These are phyloP conservation scores for Ophiostoma quercus DNA, from an alignment of 2,329 filamentous ascomycete species.

Conservation along the genomic window DNA sequence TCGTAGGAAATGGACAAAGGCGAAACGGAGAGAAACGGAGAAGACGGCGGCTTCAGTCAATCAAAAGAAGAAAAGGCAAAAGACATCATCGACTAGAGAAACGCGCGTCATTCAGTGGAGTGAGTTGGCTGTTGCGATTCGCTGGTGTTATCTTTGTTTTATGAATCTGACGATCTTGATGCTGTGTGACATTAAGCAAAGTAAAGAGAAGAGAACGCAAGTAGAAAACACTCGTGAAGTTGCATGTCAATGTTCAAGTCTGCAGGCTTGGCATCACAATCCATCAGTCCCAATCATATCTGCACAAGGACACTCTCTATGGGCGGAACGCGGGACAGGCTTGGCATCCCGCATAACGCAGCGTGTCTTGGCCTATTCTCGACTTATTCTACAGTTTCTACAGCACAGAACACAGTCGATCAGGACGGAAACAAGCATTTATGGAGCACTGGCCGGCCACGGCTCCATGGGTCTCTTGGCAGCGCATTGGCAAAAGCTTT, in stretches of 20 bases:
- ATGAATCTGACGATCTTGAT: not conserved
- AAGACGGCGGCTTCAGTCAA: not conserved
- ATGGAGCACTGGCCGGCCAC: not conserved
- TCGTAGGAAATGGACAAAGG: not conserved
- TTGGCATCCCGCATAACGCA: constrained; percentile 1
- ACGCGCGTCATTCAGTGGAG: not conserved
- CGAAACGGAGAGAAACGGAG: constrained; percentile 6
- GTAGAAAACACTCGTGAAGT: too few relatives aligned
- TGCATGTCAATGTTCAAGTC: too few relatives aligned
- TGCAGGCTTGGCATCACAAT: not conserved
- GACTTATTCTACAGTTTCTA: not conserved
- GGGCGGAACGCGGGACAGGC: constrained; percentile 9
- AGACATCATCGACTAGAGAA: constrained; percentile 1
- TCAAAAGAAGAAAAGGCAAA: not conserved
- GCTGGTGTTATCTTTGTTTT: not conserved
- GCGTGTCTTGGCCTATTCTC: not conserved
- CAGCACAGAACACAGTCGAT: not conserved
- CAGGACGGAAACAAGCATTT: constrained; percentile 11
- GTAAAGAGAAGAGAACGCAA: too few relatives aligned
- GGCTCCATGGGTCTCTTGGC: not conserved
- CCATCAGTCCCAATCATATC: not conserved
- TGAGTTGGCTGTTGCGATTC: not conserved
- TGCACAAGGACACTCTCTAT: not conserved
- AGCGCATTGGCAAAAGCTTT: constrained; percentile 10
- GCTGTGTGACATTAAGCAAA: not conserved